phyloP scores from a whole-genome alignment of 1,139 yeast species.

The Hansenula lynferdii region DNA sequence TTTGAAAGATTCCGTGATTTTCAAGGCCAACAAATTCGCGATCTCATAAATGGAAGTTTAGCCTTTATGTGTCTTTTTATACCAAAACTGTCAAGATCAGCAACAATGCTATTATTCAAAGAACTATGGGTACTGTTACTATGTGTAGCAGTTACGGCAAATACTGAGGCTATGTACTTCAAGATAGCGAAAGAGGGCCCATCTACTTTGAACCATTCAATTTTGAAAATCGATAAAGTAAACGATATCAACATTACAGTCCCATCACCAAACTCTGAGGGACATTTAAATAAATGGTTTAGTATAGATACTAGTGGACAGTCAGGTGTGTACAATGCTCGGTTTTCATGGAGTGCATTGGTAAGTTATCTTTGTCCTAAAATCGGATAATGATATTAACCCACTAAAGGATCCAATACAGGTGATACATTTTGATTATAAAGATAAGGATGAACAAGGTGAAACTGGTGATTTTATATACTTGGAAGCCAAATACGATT shows the following conservation, averaged over 20 bases:
- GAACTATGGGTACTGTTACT: too few species aligned
- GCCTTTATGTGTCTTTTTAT: too few species aligned
- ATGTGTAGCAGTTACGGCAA: constrained; percentile 5
- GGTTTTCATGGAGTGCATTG: constrained; percentile 22
- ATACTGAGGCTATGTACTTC: constrained; percentile 17
- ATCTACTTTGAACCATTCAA: neutral
- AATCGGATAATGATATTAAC: neutral
- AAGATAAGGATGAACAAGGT: neutral
- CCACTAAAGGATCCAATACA: constrained; percentile 5
- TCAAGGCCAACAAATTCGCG: too few species aligned
- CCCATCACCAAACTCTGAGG: constrained; percentile 5
- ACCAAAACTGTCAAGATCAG: too few species aligned
- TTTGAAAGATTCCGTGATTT: too few species aligned
- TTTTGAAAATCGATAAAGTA: constrained; percentile 1
- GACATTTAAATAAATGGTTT: neutral
- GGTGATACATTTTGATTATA: constrained; percentile 2
- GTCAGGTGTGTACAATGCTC: constrained; percentile 11
- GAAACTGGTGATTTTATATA: constrained; percentile 4
- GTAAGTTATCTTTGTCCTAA: constrained; percentile 17
- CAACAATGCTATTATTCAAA: too few species aligned
- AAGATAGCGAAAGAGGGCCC: neutral
- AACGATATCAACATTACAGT: constrained; percentile 1
- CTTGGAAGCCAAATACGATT: constrained; percentile 10
- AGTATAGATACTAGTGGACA: neutral
- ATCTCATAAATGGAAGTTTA: too few species aligned